Evolutionary conservation across 2,329 filamentous ascomycete species (phyloP).

Genomic region (Aspergillus carbonarius): DNA sequence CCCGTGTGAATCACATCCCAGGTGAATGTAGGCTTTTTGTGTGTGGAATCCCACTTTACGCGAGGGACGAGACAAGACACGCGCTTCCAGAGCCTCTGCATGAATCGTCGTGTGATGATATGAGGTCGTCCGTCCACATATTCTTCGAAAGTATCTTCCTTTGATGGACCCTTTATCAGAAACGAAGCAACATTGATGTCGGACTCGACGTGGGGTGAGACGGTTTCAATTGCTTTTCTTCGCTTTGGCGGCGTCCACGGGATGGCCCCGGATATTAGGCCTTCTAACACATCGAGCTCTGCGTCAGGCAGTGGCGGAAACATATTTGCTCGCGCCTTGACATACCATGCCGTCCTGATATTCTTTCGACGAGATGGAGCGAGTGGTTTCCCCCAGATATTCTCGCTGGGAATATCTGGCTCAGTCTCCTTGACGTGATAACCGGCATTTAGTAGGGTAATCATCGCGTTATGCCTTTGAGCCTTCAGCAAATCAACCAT

Average conservation of each 20-base stretch:
- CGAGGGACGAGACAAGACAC: constrained; percentile 35
- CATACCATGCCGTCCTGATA: constrained; percentile 41
- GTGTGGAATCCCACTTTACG: constrained; percentile 21
- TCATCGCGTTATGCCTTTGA: constrained; percentile 32
- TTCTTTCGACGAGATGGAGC: constrained; percentile 32
- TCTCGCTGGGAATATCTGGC: constrained; percentile 35
- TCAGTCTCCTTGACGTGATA: constrained; percentile 24
- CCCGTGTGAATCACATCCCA: constrained; percentile 25
- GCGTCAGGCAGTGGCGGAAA: constrained; percentile 41
- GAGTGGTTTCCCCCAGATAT: constrained; percentile 38
- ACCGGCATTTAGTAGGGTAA: constrained; percentile 25
- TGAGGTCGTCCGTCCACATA: constrained; percentile 41
- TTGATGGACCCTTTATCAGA: constrained; percentile 37
- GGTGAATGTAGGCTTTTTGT: constrained; percentile 25
- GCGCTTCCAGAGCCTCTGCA: constrained; percentile 40
- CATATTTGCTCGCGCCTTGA: constrained; percentile 27
- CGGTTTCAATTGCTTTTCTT: constrained; percentile 17
- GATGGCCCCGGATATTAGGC: constrained; percentile 32
- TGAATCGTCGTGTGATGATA: constrained; percentile 39
- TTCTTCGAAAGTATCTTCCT: constrained; percentile 33
- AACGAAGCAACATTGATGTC: constrained; percentile 25
- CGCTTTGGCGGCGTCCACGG: constrained; percentile 33
- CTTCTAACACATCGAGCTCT: constrained; percentile 36
- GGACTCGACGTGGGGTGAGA: background rate
- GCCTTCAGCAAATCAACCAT: constrained; percentile 35